Percentiles rank a stretch among this genome's conserved stretches.
Evolutionary conservation across 2,329 filamentous ascomycete species (phyloP).

Genomic region (Xylaria sp.): DNA sequence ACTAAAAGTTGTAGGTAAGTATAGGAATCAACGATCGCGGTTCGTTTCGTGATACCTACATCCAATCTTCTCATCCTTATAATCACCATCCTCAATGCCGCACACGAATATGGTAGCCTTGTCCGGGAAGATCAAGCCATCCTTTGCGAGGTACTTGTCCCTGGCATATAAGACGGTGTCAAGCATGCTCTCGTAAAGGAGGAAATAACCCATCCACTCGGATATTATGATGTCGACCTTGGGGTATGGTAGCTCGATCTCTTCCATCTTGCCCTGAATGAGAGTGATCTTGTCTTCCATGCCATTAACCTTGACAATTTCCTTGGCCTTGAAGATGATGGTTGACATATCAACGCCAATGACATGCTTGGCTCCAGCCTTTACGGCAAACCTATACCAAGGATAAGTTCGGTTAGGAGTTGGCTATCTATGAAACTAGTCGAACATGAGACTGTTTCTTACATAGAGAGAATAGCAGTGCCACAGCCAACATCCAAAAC

Average conservation of each 20-base stretch:
- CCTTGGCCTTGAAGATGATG: constrained; percentile 97
- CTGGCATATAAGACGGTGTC: constrained; percentile 97
- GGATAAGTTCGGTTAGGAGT: constrained; percentile 26
- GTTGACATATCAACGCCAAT: constrained; percentile 99
- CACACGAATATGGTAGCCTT: constrained; percentile 98
- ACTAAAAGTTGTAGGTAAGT: constrained; percentile 65
- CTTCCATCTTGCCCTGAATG: constrained; percentile 99
- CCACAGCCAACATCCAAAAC: constrained; percentile 98
- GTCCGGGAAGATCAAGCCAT: constrained; percentile 96
- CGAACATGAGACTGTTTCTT: constrained; percentile 52
- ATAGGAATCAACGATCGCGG: not conserved
- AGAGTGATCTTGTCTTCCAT: constrained; percentile 96
- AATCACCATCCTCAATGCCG: constrained; percentile 97
- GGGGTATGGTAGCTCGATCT: constrained; percentile 90
- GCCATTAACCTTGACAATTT: constrained; percentile 93
- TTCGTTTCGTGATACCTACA: constrained; percentile 69
- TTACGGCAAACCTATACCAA: constrained; percentile 85
- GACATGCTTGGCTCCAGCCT: constrained; percentile 96
- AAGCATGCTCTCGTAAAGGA: constrained; percentile 98
- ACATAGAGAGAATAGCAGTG: constrained; percentile 99
- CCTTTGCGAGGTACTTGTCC: constrained; percentile 87
- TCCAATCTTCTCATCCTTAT: constrained; percentile 99
- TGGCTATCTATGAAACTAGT: constrained; percentile 9
- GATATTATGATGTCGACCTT: constrained; percentile 99
- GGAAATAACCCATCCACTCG: constrained; percentile 99